Evolutionary conservation across 163 green algal genomes (phyloP).

Genomic region (Chloromonas sp.): DNA sequence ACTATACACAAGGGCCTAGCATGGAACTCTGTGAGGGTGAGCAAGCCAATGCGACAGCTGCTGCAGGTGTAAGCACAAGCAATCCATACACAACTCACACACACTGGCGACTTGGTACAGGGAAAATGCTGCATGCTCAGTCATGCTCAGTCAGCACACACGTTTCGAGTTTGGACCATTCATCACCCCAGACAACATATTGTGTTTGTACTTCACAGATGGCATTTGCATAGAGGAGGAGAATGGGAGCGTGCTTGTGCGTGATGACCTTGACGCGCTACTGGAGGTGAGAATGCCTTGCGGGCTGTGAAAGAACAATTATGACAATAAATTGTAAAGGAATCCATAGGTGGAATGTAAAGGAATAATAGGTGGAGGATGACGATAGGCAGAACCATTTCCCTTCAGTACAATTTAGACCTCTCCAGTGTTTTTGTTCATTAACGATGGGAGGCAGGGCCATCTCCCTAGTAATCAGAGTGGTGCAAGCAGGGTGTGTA

Average conservation of each 20-base stretch:
- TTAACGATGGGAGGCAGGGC: not conserved
- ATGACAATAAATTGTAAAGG: too few species aligned
- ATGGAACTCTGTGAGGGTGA: too few species aligned
- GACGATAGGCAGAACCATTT: not conserved
- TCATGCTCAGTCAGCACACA: too few species aligned
- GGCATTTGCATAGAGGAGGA: conserved; percentile 41
- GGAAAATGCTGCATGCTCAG: too few species aligned
- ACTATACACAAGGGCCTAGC: too few species aligned
- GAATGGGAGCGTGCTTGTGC: conserved; percentile 53
- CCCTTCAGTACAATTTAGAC: not conserved
- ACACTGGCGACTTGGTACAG: too few species aligned
- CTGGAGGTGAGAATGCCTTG: conserved; percentile 26
- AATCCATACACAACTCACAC: too few species aligned
- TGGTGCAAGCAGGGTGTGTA: not conserved
- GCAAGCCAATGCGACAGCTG: too few species aligned
- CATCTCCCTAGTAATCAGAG: not conserved
- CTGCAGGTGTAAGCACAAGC: too few species aligned
- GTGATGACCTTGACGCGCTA: conserved; percentile 58
- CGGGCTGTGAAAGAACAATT: not conserved
- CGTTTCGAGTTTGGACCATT: not conserved
- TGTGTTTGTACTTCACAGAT: conserved; percentile 4
- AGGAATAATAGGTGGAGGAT: too few species aligned
- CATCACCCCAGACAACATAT: not conserved
- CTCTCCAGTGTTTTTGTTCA: not conserved
- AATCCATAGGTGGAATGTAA: too few species aligned